phyloP scores from a whole-genome alignment of 2,329 filamentous ascomycete species.

The Pseudogymnoascus sp. region DNA sequence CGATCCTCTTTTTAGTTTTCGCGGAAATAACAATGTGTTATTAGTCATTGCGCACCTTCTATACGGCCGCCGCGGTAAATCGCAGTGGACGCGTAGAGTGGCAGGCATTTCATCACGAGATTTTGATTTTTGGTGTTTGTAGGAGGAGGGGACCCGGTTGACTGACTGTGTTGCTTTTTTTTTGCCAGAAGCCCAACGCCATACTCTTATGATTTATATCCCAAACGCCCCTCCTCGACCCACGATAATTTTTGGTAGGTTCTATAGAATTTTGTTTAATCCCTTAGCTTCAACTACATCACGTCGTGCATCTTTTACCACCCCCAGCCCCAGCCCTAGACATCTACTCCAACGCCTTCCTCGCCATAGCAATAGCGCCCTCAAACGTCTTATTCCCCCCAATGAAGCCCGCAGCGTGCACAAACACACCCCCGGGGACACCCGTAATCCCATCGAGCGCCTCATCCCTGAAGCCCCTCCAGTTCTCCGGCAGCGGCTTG shows the following conservation, averaged over 20 bases:
- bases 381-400: slow-evolving; percentile 90
- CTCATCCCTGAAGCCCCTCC: slow-evolving; percentile 85
- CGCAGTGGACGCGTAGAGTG: background rate
- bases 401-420: slow-evolving; percentile 93
- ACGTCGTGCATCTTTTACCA: background rate
- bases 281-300: background rate
- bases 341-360: slow-evolving; percentile 55
- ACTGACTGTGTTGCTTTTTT: background rate
- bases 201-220: background rate
- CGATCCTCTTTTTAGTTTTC: background rate
- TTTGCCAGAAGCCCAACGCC: slow-evolving; percentile 1
- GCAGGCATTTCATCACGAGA: background rate
- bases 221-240: background rate
- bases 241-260: background rate
- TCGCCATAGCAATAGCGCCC: slow-evolving; percentile 78
- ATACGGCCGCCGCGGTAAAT: background rate
- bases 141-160: background rate
- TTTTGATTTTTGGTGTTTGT: background rate
- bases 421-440: slow-evolving; percentile 74
- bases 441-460: slow-evolving; percentile 68
- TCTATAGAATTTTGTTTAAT: background rate
- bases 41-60: background rate
- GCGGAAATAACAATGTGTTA: background rate
- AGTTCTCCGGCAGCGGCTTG: slow-evolving; percentile 82
- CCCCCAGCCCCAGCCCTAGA: background rate